phyloP scores from a whole-genome alignment of 306 rosid species.

The Inga laurina region DNA sequence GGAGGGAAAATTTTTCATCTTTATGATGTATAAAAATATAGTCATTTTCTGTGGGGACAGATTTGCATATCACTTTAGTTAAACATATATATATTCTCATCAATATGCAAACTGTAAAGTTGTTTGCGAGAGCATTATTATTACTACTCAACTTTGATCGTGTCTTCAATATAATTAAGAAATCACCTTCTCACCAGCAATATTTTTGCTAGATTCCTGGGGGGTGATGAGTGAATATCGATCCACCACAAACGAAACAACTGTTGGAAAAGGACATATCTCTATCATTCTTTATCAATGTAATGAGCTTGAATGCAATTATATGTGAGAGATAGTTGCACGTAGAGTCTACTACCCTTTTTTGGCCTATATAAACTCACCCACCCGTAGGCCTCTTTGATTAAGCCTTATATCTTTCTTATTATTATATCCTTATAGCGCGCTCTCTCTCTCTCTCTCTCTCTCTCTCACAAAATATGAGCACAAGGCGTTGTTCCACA shows the following conservation, averaged over 20 bases:
- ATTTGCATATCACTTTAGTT: not conserved
- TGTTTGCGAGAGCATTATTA: not conserved
- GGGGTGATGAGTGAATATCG: conserved; percentile 7
- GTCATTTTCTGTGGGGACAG: conserved; percentile 10
- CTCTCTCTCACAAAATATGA: conserved; percentile 30
- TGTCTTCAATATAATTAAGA: conserved; percentile 6
- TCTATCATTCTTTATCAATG: conserved; percentile 24
- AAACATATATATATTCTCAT: not conserved
- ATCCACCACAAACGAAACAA: conserved; percentile 27
- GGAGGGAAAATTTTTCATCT: not conserved
- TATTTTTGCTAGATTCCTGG: not conserved
- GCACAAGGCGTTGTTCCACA: conserved; percentile 34
- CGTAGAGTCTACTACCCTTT: not conserved
- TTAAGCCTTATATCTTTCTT: not conserved
- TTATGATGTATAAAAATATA: not conserved
- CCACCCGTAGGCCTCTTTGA: not conserved
- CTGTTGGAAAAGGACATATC: conserved; percentile 29
- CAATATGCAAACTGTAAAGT: conserved; percentile 5
- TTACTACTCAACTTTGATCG: not conserved
- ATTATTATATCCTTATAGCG: not conserved
- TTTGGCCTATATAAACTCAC: conserved; percentile 39
- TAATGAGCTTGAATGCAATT: conserved; percentile 28
- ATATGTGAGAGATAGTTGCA: conserved; percentile 36
- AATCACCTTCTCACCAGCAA: not conserved
- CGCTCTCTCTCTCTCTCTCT: not conserved